Evolutionary conservation across 768 basidiomycete genomes (phyloP).

Genomic region (Sporobolomyces roseus): DNA sequence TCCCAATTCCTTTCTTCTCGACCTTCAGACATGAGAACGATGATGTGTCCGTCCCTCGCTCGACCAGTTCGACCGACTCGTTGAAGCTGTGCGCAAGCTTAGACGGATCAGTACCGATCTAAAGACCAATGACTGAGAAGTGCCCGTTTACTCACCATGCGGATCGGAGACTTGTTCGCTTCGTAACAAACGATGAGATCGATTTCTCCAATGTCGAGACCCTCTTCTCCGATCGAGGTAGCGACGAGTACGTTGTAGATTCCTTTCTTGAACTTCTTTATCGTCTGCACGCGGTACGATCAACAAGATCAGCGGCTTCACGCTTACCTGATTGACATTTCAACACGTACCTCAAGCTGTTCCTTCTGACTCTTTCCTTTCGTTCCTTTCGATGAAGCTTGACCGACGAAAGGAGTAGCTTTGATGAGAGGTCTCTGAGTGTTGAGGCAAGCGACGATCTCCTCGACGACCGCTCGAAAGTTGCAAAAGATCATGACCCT

Average conservation of each 20-base stretch:
- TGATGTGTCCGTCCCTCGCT: slow-evolving; percentile 81
- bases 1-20: slow-evolving; percentile 89
- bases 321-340: too few species aligned
- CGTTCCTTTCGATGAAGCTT: slow-evolving; percentile 73
- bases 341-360: slow-evolving; percentile 83
- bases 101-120: background rate
- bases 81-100: slow-evolving; percentile 64
- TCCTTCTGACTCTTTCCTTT: slow-evolving; percentile 88
- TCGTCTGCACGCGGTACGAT: slow-evolving; percentile 57
- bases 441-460: slow-evolving; percentile 77
- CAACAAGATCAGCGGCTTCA: too few species aligned
- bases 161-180: slow-evolving; percentile 89
- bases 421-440: slow-evolving; percentile 66
- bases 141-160: slow-evolving; percentile 64
- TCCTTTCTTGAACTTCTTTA: slow-evolving; percentile 78
- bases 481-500: slow-evolving; percentile 91
- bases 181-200: slow-evolving; percentile 96
- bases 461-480: slow-evolving; percentile 84
- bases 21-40: slow-evolving; percentile 81
- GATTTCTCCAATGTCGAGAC: slow-evolving; percentile 94
- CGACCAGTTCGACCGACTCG: slow-evolving; percentile 92
- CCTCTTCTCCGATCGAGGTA: slow-evolving; percentile 96
- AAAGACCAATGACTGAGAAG: background rate
- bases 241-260: slow-evolving; percentile 89
- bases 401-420: slow-evolving; percentile 83